Evolutionary conservation across 1,284 basidiomycete species (phyloP).

Genomic region (Ganoderma resinaceum): DNA sequence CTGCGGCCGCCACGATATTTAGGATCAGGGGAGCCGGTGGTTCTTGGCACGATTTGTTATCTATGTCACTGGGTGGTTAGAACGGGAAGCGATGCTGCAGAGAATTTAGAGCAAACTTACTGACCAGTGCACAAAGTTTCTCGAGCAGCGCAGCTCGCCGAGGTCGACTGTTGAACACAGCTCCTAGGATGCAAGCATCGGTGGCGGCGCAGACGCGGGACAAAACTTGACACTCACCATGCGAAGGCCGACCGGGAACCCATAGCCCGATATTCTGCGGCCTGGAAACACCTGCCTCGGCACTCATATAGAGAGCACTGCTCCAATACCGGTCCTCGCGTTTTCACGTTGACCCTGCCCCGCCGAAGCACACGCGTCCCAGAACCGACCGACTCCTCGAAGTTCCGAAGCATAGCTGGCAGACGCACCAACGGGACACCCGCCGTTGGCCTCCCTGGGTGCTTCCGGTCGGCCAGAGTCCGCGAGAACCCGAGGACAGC

Average conservation of each 20-base stretch:
- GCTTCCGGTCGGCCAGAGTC: neutral
- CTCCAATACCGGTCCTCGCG: neutral
- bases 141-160: neutral
- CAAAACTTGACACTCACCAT: neutral
- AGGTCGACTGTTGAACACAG: slow-evolving; percentile 1
- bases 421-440: neutral
- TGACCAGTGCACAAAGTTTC: neutral
- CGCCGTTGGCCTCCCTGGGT: neutral
- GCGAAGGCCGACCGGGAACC: neutral
- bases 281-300: neutral
- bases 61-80: neutral
- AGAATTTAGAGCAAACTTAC: neutral
- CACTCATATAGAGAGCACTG: neutral
- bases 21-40: neutral
- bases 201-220: neutral
- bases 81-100: neutral
- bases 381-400: neutral
- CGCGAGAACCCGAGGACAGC: neutral
- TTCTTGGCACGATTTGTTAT: neutral
- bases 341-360: neutral
- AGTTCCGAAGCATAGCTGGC: neutral
- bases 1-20: neutral
- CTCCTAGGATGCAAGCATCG: slow-evolving; percentile 1
- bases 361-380: neutral
- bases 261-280: neutral